Evolutionary conservation across 1,284 basidiomycete species (phyloP).

Genomic region (Ganoderma resinaceum): DNA sequence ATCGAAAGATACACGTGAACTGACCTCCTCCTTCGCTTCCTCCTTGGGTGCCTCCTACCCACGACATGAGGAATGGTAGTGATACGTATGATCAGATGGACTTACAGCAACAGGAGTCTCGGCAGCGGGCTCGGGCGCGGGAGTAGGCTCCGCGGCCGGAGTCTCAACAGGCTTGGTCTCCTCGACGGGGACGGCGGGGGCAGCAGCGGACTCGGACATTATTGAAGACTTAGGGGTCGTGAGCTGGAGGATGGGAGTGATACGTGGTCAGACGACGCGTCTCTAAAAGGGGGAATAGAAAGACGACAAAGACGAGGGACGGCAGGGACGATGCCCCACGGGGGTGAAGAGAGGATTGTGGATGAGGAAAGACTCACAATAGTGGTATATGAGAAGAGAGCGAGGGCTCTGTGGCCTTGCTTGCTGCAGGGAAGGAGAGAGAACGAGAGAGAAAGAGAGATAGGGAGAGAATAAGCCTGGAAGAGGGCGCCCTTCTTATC

Average conservation of each 20-base stretch:
- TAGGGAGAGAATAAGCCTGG: constrained; percentile 41
- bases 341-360: constrained; percentile 32
- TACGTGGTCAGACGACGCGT: constrained; percentile 34
- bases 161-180: constrained; percentile 55
- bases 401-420: constrained; percentile 37
- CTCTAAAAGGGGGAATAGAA: constrained; percentile 17
- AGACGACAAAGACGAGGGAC: constrained; percentile 20
- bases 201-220: constrained; percentile 78
- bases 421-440: constrained; percentile 36
- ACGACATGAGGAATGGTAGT: neutral
- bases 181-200: constrained; percentile 49
- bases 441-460: constrained; percentile 43
- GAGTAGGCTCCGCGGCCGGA: constrained; percentile 43
- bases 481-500: constrained; percentile 54
- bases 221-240: constrained; percentile 60
- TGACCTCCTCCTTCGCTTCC: constrained; percentile 29
- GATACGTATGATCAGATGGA: constrained; percentile 3
- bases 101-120: constrained; percentile 40
- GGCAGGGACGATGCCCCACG: constrained; percentile 15
- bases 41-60: constrained; percentile 30
- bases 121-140: constrained; percentile 39
- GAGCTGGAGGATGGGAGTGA: constrained; percentile 46
- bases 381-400: constrained; percentile 41
- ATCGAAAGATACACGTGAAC: neutral
- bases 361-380: constrained; percentile 34